Percentiles rank a stretch among this genome's conserved stretches.
phyloP scores from a whole-genome alignment of 140 eudicot genomes.

The Anethum foeniculum region DNA sequence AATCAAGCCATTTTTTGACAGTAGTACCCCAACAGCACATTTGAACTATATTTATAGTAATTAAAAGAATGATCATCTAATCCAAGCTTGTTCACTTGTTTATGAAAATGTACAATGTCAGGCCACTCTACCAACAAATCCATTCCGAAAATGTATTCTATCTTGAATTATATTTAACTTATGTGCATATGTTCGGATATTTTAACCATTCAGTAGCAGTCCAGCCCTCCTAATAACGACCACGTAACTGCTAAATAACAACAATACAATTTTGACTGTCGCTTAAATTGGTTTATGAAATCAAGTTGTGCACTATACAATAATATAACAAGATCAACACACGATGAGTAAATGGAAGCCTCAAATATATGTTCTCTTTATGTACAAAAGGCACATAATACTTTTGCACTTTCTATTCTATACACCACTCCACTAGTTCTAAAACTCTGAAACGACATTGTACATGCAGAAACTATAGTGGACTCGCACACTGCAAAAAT shows the following conservation, averaged over 20 bases:
- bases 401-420: conserved; percentile 17
- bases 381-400: conserved; percentile 23
- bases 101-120: not conserved
- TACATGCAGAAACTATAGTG: conserved; percentile 18
- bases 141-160: not conserved
- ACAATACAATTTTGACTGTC: not conserved
- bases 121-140: not conserved
- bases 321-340: not conserved
- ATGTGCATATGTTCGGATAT: not conserved
- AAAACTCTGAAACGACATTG: not conserved
- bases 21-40: no score
- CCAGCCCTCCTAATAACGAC: not conserved
- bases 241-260: not conserved
- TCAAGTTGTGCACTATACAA: not conserved
- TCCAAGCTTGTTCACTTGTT: not conserved
- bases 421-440: conserved; percentile 7
- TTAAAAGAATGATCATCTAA: not conserved
- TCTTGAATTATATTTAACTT: not conserved
- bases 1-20: not conserved
- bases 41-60: not conserved
- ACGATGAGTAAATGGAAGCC: not conserved
- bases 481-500: conserved; percentile 15
- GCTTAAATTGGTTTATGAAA: not conserved
- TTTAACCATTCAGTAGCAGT: not conserved
- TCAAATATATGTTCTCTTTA: conserved; percentile 11